These are phyloP conservation scores for Haematococcus lacustris DNA, from an alignment of 139 green algal genomes.

Conservation along the genomic window DNA sequence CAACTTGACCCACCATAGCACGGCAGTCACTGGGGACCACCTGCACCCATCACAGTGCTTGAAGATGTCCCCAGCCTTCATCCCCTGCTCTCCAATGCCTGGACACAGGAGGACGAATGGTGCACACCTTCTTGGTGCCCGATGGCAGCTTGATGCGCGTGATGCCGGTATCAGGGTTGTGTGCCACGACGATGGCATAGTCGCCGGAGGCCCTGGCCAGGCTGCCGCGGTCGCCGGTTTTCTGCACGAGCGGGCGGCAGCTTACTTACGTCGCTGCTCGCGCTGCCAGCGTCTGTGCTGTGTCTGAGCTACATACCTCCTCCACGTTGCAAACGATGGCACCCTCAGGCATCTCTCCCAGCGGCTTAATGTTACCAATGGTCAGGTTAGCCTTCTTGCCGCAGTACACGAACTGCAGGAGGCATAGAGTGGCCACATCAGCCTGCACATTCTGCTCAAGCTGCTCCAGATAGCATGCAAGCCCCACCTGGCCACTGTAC, in stretches of 20 bases:
- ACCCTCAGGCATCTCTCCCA: constrained; percentile 96
- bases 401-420: constrained; percentile 87
- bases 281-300: not conserved
- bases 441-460: not conserved
- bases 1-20: constrained; percentile 92
- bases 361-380: constrained; percentile 96
- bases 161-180: constrained; percentile 96
- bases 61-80: too few relatives aligned
- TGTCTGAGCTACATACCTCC: constrained; percentile 46
- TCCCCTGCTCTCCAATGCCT: too few relatives aligned
- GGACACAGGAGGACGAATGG: too few relatives aligned
- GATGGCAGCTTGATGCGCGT: constrained; percentile 98
- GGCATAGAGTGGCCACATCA: not conserved
- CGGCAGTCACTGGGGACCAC: constrained; percentile 86
- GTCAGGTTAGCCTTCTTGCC: constrained; percentile 92
- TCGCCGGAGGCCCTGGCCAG: constrained; percentile 91
- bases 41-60: too few relatives aligned
- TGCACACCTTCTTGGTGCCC: constrained; percentile 90
- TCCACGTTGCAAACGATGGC: constrained; percentile 99
- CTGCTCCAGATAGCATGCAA: not conserved
- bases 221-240: constrained; percentile 84
- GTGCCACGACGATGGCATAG: constrained; percentile 95
- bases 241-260: too few relatives aligned
- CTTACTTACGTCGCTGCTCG: not conserved
- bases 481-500: constrained; percentile 88